Base-by-base conservation (phyloP, 257 asterid species). In the Nicotiana sylvestris region DNA sequence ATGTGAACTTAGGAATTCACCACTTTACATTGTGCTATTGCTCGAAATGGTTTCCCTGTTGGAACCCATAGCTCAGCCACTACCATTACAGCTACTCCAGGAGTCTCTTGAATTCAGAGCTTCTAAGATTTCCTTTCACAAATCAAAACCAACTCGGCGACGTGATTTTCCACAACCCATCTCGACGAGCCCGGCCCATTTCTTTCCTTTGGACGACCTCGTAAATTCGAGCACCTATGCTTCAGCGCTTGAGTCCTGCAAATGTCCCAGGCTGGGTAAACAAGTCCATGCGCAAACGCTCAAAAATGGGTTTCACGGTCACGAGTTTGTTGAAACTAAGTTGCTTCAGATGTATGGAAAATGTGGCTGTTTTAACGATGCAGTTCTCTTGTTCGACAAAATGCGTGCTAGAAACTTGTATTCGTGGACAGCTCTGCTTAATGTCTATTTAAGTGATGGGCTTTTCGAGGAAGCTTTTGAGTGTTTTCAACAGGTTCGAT, bases 221-320 rank as follows among this genome's bases (percentile, higher is more conserved):
- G 61, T 84, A 11, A 88, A 80, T 85, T 89, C 98, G 66, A 87
- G 90, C 33, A 69, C 77, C 72, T 93, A 89, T 78, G 96, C 94
- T 62, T 84, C 91, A 4, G 84, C 81, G 46, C 92, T 93, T 51
- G 94, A 92, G 17, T 89, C 90, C 61, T 92, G 96, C 87, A 70
- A 37, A 77, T 86, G 85, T 78, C 87, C 88, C 6, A 12, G 66
- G 1, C 77, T 74, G 35, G 97, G 96, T 12, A 86, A 86, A 83
- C 95, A 91, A 80, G 80, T 92, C 60, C 98, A 95, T 81, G 92
- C 91, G 1, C 97, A 95, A 85, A 58, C 90, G 55, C 83, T 86
- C 80, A 95, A 92, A 69, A 89, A 87, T 70, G 97, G 98, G 70
- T 89, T 90, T 49, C 85, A 80, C 16, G 84, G 85, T 29, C 91